These are phyloP conservation scores for barrel medic (Medicago truncatula) DNA, from an alignment of 306 rosid species.

Conservation along the genomic window DNA sequence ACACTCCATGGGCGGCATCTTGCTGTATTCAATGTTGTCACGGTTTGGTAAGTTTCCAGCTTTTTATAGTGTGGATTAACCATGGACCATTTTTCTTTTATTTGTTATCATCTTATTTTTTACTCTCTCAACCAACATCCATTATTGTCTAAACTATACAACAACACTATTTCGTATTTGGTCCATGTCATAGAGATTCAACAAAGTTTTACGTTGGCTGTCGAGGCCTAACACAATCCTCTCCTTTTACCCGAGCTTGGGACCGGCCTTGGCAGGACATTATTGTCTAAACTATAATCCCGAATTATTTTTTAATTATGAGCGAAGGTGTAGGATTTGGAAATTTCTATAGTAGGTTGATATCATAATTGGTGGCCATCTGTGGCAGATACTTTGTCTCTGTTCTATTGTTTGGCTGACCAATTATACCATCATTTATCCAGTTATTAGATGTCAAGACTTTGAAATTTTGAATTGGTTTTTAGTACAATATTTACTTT, in stretches of 20 bases:
- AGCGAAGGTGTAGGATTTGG: constrained; percentile 6
- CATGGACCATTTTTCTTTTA: constrained; percentile 31
- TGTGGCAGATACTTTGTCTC: neutral
- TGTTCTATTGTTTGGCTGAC: constrained; percentile 24
- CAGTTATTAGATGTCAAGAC: constrained; percentile 33
- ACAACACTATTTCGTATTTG: no score
- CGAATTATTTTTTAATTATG: constrained; percentile 16
- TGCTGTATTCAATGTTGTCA: constrained; percentile 88
- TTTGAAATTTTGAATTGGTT: neutral
- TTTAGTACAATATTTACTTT: constrained; percentile 23
- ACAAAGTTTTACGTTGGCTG: no score
- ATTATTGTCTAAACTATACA: no score
- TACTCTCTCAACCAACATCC: constrained; percentile 8
- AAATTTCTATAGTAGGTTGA: constrained; percentile 9
- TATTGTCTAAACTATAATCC: constrained; percentile 28
- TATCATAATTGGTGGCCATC: constrained; percentile 13
- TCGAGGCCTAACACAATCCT: no score
- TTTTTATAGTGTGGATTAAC: constrained; percentile 24
- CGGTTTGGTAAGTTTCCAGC: constrained; percentile 69
- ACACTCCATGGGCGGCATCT: constrained; percentile 99
- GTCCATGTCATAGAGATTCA: no score
- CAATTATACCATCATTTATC: neutral
- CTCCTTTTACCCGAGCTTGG: no score
- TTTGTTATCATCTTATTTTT: constrained; percentile 19
- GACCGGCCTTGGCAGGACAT: no score